Conservation (phyloP, 768 basidiomycete genomes). For the Dacryopinax primogenitus region DNA sequence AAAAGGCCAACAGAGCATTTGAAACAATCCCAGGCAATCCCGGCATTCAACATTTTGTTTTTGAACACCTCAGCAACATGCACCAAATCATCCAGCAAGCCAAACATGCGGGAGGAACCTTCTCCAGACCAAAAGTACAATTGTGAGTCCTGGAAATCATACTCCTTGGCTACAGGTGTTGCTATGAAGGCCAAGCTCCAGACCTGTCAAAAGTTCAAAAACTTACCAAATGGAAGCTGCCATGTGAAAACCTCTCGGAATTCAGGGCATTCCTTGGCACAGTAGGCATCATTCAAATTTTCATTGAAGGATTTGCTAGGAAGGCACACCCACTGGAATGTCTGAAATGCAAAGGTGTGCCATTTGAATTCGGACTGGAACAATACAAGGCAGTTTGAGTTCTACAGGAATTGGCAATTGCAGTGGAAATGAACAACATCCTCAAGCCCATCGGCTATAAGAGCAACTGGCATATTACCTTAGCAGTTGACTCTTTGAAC, state of each 20-base stretch:
- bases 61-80: constrained; percentile 29
- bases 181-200: constrained; percentile 25
- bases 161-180: constrained; percentile 32
- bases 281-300: constrained; percentile 22
- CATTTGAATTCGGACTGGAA: constrained; percentile 1
- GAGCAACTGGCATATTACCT: neutral
- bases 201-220: constrained; percentile 23
- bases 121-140: constrained; percentile 29
- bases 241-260: constrained; percentile 18
- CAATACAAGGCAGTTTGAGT: constrained; percentile 3
- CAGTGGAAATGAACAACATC: neutral
- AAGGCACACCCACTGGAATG: constrained; percentile 19
- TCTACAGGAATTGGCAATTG: neutral
- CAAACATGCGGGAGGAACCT: constrained; percentile 29
- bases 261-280: constrained; percentile 27
- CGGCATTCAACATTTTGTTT: constrained; percentile 30
- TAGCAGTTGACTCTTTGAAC: neutral
- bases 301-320: constrained; percentile 23
- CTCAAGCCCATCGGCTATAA: neutral
- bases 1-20: constrained; percentile 19
- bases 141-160: constrained; percentile 17
- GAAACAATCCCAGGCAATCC: constrained; percentile 31
- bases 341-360: constrained; percentile 10
- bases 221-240: constrained; percentile 24
- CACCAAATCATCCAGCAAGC: constrained; percentile 31